These are phyloP conservation scores for Kodamaea leandrae DNA, from an alignment of 805 yeast genomes.

Conservation along the genomic window DNA sequence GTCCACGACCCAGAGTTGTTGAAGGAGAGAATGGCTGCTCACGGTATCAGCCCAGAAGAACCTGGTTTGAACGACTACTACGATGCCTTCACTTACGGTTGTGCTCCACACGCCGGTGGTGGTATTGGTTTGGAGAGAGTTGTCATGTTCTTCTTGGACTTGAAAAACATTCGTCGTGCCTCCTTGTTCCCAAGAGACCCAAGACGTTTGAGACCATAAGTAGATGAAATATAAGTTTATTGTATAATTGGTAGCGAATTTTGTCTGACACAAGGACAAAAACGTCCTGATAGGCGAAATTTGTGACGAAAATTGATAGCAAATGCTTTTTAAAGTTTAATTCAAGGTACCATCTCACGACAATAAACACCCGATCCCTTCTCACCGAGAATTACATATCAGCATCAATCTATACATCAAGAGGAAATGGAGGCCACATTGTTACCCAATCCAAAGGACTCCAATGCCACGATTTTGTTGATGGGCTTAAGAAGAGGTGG, in stretches of 20 bases:
- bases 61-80: slow-evolving; percentile 89
- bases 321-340: no score
- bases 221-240: background rate
- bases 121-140: slow-evolving; percentile 99
- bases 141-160: slow-evolving; percentile 94
- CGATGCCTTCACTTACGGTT: slow-evolving; percentile 90
- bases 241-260: background rate
- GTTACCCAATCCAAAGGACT: slow-evolving; percentile 41
- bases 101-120: slow-evolving; percentile 99
- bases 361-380: no score
- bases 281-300: background rate
- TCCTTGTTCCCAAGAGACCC: slow-evolving; percentile 99
- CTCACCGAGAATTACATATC: no score
- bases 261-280: background rate
- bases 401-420: no score
- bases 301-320: background rate
- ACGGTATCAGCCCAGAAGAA: slow-evolving; percentile 74
- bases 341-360: background rate
- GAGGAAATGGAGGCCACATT: slow-evolving; percentile 18
- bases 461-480: slow-evolving; percentile 76
- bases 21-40: slow-evolving; percentile 75
- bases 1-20: slow-evolving; percentile 88
- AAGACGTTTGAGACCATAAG: slow-evolving; percentile 79
- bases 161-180: slow-evolving; percentile 98
- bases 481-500: slow-evolving; percentile 93